Percentiles rank a stretch among this genome's conserved stretches.
phyloP scores from a whole-genome alignment of 2,329 filamentous ascomycete genomes.

The Teratosphaeria zuluensis region DNA sequence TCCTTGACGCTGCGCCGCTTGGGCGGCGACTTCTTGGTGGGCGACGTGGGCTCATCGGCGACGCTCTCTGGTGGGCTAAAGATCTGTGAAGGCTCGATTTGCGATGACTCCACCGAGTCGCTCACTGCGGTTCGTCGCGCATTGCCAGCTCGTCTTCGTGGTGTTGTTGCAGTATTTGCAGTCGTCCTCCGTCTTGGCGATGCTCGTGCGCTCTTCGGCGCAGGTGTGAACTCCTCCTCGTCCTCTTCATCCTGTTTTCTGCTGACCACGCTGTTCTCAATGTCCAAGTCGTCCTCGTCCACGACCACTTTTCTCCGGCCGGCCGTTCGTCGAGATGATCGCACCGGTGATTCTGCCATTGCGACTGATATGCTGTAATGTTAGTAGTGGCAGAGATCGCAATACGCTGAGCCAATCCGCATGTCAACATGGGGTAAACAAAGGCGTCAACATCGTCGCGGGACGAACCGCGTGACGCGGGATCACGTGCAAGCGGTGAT shows the following conservation, averaged over 20 bases:
- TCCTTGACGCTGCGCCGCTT: conserved; percentile 56
- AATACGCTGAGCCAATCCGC: background rate
- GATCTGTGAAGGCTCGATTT: conserved; percentile 53
- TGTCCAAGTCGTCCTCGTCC: conserved; percentile 52
- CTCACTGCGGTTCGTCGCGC: conserved; percentile 38
- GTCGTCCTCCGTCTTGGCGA: conserved; percentile 42
- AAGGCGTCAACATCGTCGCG: background rate
- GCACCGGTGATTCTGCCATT: conserved; percentile 29
- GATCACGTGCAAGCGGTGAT: background rate
- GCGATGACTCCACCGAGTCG: conserved; percentile 49
- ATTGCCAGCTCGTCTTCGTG: conserved; percentile 29
- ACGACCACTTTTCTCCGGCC: conserved; percentile 63
- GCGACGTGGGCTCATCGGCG: conserved; percentile 42
- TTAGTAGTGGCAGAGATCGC: background rate
- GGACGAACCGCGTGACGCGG: background rate
- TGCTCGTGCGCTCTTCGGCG: conserved; percentile 51
- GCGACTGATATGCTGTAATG: background rate
- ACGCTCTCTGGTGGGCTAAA: conserved; percentile 48
- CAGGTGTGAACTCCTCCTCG: conserved; percentile 70
- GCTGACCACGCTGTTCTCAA: conserved; percentile 51
- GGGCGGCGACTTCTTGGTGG: conserved; percentile 49
- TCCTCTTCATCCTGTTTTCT: conserved; percentile 45
- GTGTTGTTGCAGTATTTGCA: conserved; percentile 40
- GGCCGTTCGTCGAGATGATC: conserved; percentile 51
- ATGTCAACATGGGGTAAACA: background rate